Base-by-base conservation (phyloP, 1,139 yeast genomes). In the Debaryomyces coudertii region DNA sequence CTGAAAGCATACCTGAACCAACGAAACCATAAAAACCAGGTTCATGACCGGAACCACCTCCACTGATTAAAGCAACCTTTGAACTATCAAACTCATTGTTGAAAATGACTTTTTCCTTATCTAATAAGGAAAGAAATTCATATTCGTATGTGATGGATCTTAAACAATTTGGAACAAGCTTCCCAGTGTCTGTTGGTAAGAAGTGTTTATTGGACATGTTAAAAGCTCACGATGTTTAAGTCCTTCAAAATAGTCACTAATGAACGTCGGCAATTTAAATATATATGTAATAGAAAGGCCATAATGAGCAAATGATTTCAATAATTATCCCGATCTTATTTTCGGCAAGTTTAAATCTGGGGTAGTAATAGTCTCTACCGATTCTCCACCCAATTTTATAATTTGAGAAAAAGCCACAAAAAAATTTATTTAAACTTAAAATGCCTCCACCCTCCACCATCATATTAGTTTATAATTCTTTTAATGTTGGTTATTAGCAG, bases 1-100 rank as follows among this genome's bases (percentile, higher is more conserved):
- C 77, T 25, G 73, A 57, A 27, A 74, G 59, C 76, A 75, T 71
- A 1, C 77, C 79, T 23, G 61, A 53, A 20, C 77, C 76, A 12
- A 75, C 79, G 43, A 71, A 66, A 1, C 78, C 79, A 40, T 68
- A 60, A 63, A 71, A 72, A 5, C 75, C 76, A 8, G 79, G 79
- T 53, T 75, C 79, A 48, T 74, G 79, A 14, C 79, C 79, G 5
- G 77, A 68, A 4, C 77, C 77, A 3, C 79, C 79, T 7, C 79
- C 79, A 41, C 71, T 65, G 36, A 73, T 60, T 27, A 73, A 53
- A 0, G 74, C 55, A 11, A 73, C 73, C 43, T 61, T 62, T 3
- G 51, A 46, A 4, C 42, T 14, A 42, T 63, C 62, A 49, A 60
- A 66, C 33, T 59, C 49, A 45, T 63, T 62, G 52, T 71, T 64